Base-by-base conservation (phyloP, 352 stramenopile species). In the Bremia lactucae region DNA sequence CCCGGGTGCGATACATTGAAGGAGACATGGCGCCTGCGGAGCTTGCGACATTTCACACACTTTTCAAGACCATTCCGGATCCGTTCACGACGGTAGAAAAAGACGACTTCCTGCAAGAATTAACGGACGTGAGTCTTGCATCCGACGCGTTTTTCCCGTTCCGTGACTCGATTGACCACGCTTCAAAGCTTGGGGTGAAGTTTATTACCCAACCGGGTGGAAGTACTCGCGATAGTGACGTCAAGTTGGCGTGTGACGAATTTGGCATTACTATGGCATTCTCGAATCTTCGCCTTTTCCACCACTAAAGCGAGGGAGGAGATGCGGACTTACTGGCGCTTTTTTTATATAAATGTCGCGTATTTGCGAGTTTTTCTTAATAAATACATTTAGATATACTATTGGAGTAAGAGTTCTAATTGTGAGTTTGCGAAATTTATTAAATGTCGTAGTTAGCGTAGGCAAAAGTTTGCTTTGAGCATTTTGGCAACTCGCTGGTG, bases 81-180 rank as follows among this genome's bases (percentile, higher is more conserved):
- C 81, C 91, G 33, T 72, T 99, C 6, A 98, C 95, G 19, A 54
- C 75, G 18, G 74, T 61, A 4, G 95, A 98, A 60, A 98, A 98
- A 77, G 72, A 95, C 8, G 85, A 72, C 14, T 99, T 98, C 68
- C 73, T 99, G 29, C 63, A 72, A 36, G 75, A 80, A 25, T 64
- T 95, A 33, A 73, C 73, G 20, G 64, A 93, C 28, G 89, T 99
- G 22, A 94, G 78, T 35, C 89, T 99, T n/a, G 95, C 88, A 25
- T 97, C 87, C 18, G 96, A 99, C 65, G 96, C 96, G 10, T 99
- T 99, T 80, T 99, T 99, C 77, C 96, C 96, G 22, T 99, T 99
- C 81, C 88, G 96, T 42, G 95, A 98, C 75, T 97, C 88, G 14
- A 98, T 99, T 62, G 96, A 99, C 79, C 95, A 98, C 68, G 80